Evolutionary conservation across 495 filamentous ascomycete species (phyloP).

Genomic region (Penicillium diatomitis): DNA sequence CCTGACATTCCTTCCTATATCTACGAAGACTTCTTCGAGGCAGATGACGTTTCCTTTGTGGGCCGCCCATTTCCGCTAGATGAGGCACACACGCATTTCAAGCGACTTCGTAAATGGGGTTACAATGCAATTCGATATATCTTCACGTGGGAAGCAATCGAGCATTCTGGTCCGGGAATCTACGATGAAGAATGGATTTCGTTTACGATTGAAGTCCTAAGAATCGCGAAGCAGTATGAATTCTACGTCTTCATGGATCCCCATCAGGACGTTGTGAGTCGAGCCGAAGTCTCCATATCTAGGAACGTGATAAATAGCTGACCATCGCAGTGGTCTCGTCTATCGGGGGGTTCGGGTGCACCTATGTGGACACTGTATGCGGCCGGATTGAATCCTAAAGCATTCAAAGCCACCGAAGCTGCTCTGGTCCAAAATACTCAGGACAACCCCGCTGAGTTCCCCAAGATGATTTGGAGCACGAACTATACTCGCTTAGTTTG

Average conservation of each 20-base stretch:
- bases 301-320: not conserved
- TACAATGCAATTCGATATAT: constrained; percentile 96
- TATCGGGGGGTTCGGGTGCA: constrained; percentile 88
- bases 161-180: constrained; percentile 81
- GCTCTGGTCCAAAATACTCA: constrained; percentile 93
- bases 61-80: constrained; percentile 72
- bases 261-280: constrained; percentile 84
- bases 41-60: constrained; percentile 84
- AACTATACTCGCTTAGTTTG: constrained; percentile 86
- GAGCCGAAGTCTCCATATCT: not conserved
- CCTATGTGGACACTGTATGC: constrained; percentile 98
- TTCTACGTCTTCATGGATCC: constrained; percentile 98
- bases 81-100: constrained; percentile 81
- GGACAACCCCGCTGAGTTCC: constrained; percentile 76
- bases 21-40: constrained; percentile 77
- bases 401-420: constrained; percentile 79
- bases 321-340: constrained; percentile 69
- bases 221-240: constrained; percentile 77
- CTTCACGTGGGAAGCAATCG: constrained; percentile 99
- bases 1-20: constrained; percentile 78
- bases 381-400: constrained; percentile 75
- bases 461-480: constrained; percentile 99
- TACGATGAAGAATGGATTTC: constrained; percentile 94
- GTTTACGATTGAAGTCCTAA: constrained; percentile 76
- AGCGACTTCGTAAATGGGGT: constrained; percentile 75